Evolutionary conservation across 768 basidiomycete genomes (phyloP), one percentile per base, ranked within the genome.

Genomic region (Basidioascus undulatus): DNA sequence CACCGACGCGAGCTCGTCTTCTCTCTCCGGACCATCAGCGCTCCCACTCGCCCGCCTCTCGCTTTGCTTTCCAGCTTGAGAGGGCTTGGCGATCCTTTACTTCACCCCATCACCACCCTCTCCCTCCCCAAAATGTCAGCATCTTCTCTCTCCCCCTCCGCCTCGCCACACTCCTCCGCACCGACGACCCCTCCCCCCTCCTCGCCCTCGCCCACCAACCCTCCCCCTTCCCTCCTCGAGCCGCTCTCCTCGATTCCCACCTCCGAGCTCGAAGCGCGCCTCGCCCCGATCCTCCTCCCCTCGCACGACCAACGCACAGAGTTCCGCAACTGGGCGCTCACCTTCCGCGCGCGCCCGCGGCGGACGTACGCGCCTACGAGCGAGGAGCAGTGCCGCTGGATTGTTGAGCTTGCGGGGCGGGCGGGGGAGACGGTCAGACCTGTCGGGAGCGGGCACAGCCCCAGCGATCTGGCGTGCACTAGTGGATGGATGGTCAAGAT

Each of bases 291-390:
- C 48, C 69, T 70, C 27, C 52, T 71, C 44, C 59, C 70, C 40
- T 42, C 57, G 33, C 34, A 54, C 32, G 56, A 58, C 8, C 52
- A 61, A 31, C 52, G 58, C 8, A 56, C 68, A 6, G 55, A 52
- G 23, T 87, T 87, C 63, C 60, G 63, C 5, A 94, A 89, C 61
- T 94, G 89, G 89, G 84, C 74, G 5, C 65, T 61, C 39, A 83
- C 79, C 5, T 92, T 75, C 58, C 53, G 61, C 16, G 82, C 78
- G 51, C 52, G 53, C 1, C 81, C 84, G 15, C 59, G 66, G 34
- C 66, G 69, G 18, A 62, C 83, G 28, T 89, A 87, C 54, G 70
- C 71, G 49, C 92, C 89, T 4, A 65, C 68, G 47, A 67, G 63
- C 19, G 69, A 71, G 32, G 57, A 65, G 44, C 67, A 94, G 26